Evolutionary conservation across 257 asterid genomes (phyloP), one percentile per base, ranked within the genome.

Genomic region (Datura wrightii): DNA sequence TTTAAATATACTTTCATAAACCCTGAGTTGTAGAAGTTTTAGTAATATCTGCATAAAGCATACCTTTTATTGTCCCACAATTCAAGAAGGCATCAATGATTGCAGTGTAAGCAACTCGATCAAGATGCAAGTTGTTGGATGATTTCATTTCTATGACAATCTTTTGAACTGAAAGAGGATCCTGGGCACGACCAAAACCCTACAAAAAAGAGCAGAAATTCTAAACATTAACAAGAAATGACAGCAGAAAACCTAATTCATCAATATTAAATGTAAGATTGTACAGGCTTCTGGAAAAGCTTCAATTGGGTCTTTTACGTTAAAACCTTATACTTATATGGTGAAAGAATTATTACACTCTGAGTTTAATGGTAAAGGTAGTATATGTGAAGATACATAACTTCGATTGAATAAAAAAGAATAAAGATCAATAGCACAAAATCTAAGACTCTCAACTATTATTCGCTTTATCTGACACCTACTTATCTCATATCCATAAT

Each of bases 51-150:
- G 58, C 59, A 82, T 84, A 39, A 74, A 36, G 79, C 82, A 34
- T 89, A 93, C 97, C 97, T 87, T 88, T 87, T 15, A 90, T 85
- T 82, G 92, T 90, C 69, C 93, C 97, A 83, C 93, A 93, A 42
- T 86, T 90, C 70, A 92, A 90, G 62, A 92, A 87, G 36, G 94
- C 93, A 80, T 92, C 96, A 76, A 90, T 81, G 76, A 85, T 89
- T 15, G 87, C 89, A 60, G 93, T 90, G 90, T 93, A 93, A 36
- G 94, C 97, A 83, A 93, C 93, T 83, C 97, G 97, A 80, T 93
- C 97, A 5, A 93, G 88, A 80, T 66, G 85, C 86, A 89, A 63
- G 66, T 85, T 87, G 80, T 79, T 42, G 88, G 83, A 80, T 79
- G 91, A 87, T 85, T 91, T 93, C 93, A 93, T 90, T 87, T 93